Evolutionary conservation across 371 early-diverging fungal species (phyloP).

Genomic region (Syncephalis plumigaleata): DNA sequence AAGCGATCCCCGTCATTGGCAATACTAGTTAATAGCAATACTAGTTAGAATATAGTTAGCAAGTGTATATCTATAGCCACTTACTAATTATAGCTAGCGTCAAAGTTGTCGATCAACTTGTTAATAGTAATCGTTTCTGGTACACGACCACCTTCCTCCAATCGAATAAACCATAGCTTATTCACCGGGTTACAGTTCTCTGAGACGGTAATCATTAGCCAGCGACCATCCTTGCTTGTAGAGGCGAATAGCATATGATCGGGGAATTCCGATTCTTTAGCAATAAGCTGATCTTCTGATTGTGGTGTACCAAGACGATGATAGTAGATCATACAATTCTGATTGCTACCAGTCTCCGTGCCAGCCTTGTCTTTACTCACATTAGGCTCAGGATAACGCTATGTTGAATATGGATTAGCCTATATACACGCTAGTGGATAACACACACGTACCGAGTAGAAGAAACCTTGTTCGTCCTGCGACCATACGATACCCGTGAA

Average conservation of each 20-base stretch:
- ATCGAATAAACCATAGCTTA: slow-evolving; percentile 26
- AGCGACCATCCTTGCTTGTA: slow-evolving; percentile 31
- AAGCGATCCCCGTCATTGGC: slow-evolving; percentile 35
- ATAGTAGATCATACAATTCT: slow-evolving; percentile 25
- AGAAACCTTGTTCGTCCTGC: slow-evolving; percentile 41
- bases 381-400: slow-evolving; percentile 18
- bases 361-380: slow-evolving; percentile 27
- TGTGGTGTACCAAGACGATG: slow-evolving; percentile 33
- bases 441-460: slow-evolving; percentile 22
- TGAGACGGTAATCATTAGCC: slow-evolving; percentile 19
- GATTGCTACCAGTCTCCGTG: slow-evolving; percentile 35
- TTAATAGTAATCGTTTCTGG: slow-evolving; percentile 5
- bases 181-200: slow-evolving; percentile 25
- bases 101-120: slow-evolving; percentile 27
- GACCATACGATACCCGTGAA: slow-evolving; percentile 34
- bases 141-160: slow-evolving; percentile 10
- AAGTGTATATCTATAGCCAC: background rate
- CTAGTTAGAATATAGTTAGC: background rate
- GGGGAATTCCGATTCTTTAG: slow-evolving; percentile 25
- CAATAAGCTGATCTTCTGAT: slow-evolving; percentile 21
- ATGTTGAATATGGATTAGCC: background rate
- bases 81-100: slow-evolving; percentile 23
- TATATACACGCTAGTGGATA: slow-evolving; percentile 1
- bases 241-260: slow-evolving; percentile 12
- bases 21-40: slow-evolving; percentile 10